Evolutionary conservation across 257 asterid genomes (phyloP).

Genomic region (Petunia secreta): DNA sequence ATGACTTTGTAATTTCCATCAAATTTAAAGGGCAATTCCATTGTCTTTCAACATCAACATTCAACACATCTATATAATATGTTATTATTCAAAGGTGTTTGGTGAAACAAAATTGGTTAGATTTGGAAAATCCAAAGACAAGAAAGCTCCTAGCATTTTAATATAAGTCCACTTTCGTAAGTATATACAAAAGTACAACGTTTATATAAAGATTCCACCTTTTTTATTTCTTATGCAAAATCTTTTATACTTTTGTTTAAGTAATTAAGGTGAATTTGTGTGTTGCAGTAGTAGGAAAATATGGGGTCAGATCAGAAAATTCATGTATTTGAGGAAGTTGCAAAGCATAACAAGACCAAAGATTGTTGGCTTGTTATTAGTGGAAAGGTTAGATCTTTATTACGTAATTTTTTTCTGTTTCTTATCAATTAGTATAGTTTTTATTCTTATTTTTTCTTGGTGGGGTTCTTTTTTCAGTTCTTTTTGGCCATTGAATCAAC

Average conservation of each 20-base stretch:
- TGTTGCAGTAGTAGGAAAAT: slow-evolving; percentile 23
- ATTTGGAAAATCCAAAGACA: slow-evolving; percentile 15
- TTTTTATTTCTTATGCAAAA: background rate
- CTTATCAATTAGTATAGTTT: no score
- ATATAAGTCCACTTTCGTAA: background rate
- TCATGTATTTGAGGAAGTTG: slow-evolving; percentile 54
- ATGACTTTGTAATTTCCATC: background rate
- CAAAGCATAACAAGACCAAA: slow-evolving; percentile 52
- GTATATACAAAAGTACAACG: background rate
- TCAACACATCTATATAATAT: background rate
- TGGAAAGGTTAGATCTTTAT: slow-evolving; percentile 54
- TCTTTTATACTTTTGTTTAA: background rate
- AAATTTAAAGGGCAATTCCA: slow-evolving; percentile 7
- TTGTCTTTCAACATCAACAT: background rate
- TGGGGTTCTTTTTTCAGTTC: background rate
- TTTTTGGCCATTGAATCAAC: background rate
- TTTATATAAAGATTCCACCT: background rate
- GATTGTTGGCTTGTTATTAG: slow-evolving; percentile 64
- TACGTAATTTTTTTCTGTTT: no score
- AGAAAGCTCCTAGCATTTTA: background rate
- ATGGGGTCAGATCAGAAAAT: slow-evolving; percentile 61
- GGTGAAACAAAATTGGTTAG: slow-evolving; percentile 9
- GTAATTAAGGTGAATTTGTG: background rate
- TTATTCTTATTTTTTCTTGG: background rate
- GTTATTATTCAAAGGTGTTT: background rate